Percentiles rank a stretch among this genome's conserved stretches.
Conservation (phyloP, 208 protist genomes). For the Angomonas desouzai region DNA sequence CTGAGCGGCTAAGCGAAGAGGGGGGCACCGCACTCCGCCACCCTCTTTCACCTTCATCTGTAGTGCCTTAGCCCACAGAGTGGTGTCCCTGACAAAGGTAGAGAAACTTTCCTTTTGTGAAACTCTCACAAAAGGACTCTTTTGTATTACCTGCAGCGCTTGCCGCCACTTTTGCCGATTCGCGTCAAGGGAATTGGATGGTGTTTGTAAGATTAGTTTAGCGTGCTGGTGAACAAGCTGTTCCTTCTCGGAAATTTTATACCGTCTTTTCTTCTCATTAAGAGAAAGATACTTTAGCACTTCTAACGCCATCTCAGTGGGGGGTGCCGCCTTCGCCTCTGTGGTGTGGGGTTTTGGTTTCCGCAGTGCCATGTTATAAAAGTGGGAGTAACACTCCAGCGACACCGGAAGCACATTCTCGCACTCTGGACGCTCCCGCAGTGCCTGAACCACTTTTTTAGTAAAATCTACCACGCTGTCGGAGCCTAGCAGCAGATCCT, state of each 20-base stretch:
- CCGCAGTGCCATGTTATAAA: slow-evolving; percentile 33
- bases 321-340: neutral
- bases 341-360: too few relatives aligned
- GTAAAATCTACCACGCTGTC: slow-evolving; percentile 48
- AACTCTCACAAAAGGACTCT: slow-evolving; percentile 39
- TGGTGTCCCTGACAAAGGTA: slow-evolving; percentile 16
- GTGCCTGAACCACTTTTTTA: slow-evolving; percentile 31
- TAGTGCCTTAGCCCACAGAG: slow-evolving; percentile 14
- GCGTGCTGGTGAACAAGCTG: slow-evolving; percentile 41
- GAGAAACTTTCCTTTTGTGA: slow-evolving; percentile 34
- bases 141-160: slow-evolving; percentile 37
- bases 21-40: neutral
- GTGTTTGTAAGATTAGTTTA: slow-evolving; percentile 21
- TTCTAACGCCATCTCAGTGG: slow-evolving; percentile 42
- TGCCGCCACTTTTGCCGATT: slow-evolving; percentile 31
- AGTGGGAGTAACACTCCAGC: slow-evolving; percentile 32
- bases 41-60: neutral
- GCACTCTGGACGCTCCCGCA: slow-evolving; percentile 49
- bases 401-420: slow-evolving; percentile 58
- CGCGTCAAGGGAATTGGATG: neutral
- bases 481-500: slow-evolving; percentile 16
- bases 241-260: slow-evolving; percentile 28
- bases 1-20: slow-evolving; percentile 20
- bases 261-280: slow-evolving; percentile 17
- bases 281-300: slow-evolving; percentile 43